Evolutionary conservation across 2,329 filamentous ascomycete genomes (phyloP).

Genomic region (Ophiostoma tasmaniense): DNA sequence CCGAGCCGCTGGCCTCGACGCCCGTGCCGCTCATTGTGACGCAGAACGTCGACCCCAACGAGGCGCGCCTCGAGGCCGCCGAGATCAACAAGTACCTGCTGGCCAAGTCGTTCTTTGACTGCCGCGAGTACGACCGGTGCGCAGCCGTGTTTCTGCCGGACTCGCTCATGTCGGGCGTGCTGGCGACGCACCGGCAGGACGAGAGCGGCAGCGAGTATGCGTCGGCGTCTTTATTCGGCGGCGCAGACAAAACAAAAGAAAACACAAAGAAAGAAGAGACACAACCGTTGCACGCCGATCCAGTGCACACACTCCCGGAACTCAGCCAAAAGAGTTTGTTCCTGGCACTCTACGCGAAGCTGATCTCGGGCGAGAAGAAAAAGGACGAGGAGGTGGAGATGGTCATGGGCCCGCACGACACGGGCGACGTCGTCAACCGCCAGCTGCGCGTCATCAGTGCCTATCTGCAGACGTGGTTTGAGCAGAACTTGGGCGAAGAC

Average conservation of each 20-base stretch:
- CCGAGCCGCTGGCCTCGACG: conserved; percentile 37
- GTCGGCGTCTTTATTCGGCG: neutral
- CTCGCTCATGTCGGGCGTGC: conserved; percentile 59
- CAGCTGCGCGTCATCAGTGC: conserved; percentile 69
- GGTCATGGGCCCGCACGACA: conserved; percentile 88
- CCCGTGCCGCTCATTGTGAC: conserved; percentile 36
- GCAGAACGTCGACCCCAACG: conserved; percentile 57
- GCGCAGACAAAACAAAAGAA: neutral
- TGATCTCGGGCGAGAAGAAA: conserved; percentile 87
- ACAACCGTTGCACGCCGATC: conserved; percentile 15
- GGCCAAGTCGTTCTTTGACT: conserved; percentile 91
- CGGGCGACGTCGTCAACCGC: conserved; percentile 75
- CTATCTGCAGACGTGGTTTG: conserved; percentile 74
- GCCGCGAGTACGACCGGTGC: conserved; percentile 88
- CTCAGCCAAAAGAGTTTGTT: conserved; percentile 91
- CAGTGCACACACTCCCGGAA: conserved; percentile 35
- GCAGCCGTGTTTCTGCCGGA: conserved; percentile 82
- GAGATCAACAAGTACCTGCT: conserved; percentile 80
- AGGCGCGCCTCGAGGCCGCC: conserved; percentile 66
- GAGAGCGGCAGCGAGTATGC: neutral
- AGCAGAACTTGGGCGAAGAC: conserved; percentile 44
- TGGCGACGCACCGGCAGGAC: conserved; percentile 40
- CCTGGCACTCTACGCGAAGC: conserved; percentile 83
- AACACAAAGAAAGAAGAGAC: neutral
- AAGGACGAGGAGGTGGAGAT: conserved; percentile 96